Evolutionary conservation across 495 filamentous ascomycete species (phyloP), one percentile per base, ranked within the genome.

Genomic region (Podospora anserina): DNA sequence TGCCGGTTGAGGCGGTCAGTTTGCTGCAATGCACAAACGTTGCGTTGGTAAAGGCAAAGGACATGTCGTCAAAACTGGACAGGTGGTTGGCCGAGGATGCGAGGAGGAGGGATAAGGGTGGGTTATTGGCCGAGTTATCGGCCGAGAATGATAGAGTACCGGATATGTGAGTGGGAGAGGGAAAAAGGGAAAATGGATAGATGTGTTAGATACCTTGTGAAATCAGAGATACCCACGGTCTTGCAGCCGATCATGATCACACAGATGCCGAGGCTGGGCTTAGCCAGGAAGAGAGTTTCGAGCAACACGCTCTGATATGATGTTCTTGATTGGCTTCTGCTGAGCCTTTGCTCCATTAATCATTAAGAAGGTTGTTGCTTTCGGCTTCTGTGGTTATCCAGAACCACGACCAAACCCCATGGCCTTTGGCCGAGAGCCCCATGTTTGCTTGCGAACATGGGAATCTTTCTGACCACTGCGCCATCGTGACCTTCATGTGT

Each of bases 11-110:
- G 73, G 92, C 93, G 5, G 80, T 94, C 71, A 80, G 82, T 23
- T 76, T 98, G 63, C 80, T 98, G 59, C 85, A 85, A 63, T 94
- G 91, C 75, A 84, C 88, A 0, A 86, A 79, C 53, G 72, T 89
- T 57, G 92, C 94, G 11, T 74, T 91, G 73, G 82, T 85, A 53
- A 96, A 93, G 77, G 92, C 90, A 11, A 91, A 92, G 82, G 88
- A 91, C 71, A 84, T 97, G 68, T 91, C 89, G 60, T 81, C 83
- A 23, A 79, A 89, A 70, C 83, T 99, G 49, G 87, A 91, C 74
- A 82, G 79, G 77, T 87, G 84, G 68, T 81, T 99, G 70, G 89
- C 91, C 64, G 86, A 89, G 67, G 95, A 98, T 77, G 83, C 88
- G 57, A 88, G 89, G 72, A 82, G 85, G 78, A 89, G 92, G 76